These are phyloP conservation scores for Hymenoscyphus occultus DNA, from an alignment of 2,329 filamentous ascomycete genomes.

Conservation along the genomic window DNA sequence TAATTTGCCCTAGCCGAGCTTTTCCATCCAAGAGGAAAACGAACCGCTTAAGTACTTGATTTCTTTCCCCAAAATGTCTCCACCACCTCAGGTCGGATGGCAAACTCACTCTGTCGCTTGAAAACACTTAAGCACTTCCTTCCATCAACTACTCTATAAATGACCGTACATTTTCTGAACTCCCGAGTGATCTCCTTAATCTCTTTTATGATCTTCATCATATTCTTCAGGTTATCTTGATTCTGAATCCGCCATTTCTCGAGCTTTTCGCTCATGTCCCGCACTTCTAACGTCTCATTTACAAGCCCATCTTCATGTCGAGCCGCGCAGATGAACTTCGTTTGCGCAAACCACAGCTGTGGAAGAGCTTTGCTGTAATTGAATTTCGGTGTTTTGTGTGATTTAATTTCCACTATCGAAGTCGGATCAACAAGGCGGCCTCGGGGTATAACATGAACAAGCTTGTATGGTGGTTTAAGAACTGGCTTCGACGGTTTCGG, in stretches of 20 bases:
- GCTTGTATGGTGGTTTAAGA: slow-evolving; percentile 12
- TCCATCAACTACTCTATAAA: slow-evolving; percentile 14
- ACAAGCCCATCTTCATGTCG: slow-evolving; percentile 24
- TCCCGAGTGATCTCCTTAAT: slow-evolving; percentile 19
- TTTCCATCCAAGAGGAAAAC: no score
- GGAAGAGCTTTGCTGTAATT: slow-evolving; percentile 18
- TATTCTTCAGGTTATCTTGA: slow-evolving; percentile 12
- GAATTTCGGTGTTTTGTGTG: not conserved
- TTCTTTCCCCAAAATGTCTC: slow-evolving; percentile 10
- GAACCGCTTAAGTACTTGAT: not conserved
- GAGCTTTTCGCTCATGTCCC: slow-evolving; percentile 13
- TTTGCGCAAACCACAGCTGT: slow-evolving; percentile 31
- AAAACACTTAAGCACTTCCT: slow-evolving; percentile 20
- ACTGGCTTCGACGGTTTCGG: not conserved
- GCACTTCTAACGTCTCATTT: slow-evolving; percentile 8
- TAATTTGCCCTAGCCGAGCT: no score
- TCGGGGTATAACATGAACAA: slow-evolving; percentile 17
- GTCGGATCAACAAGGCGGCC: slow-evolving; percentile 17
- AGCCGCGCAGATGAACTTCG: slow-evolving; percentile 22
- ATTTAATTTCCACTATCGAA: slow-evolving; percentile 28
- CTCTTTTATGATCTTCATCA: slow-evolving; percentile 21
- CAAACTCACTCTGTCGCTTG: slow-evolving; percentile 9
- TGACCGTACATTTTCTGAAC: slow-evolving; percentile 3
- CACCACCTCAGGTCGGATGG: slow-evolving; percentile 9
- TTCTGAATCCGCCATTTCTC: slow-evolving; percentile 17